phyloP scores from a whole-genome alignment of 2,329 filamentous ascomycete species.

The Colletotrichum godetiae region DNA sequence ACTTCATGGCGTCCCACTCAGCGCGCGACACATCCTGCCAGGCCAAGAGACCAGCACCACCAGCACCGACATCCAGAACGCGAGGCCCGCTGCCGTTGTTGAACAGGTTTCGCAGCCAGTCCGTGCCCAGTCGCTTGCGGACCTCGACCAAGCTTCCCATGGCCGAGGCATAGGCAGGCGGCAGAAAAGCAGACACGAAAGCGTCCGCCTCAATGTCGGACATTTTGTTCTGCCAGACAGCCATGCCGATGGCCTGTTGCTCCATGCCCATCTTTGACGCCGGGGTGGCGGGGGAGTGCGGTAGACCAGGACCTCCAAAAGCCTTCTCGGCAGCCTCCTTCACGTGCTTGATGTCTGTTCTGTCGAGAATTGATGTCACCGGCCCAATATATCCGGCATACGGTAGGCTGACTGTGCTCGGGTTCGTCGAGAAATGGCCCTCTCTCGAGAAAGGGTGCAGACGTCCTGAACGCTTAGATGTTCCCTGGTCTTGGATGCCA shows the following conservation, averaged over 20 bases:
- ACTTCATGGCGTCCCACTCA: conserved; percentile 80
- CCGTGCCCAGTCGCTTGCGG: conserved; percentile 75
- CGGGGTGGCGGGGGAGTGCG: conserved; percentile 80
- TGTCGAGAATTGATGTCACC: conserved; percentile 74
- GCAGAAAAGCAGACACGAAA: conserved; percentile 76
- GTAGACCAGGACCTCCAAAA: conserved; percentile 82
- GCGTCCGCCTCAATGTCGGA: conserved; percentile 80
- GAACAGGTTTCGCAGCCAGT: conserved; percentile 76
- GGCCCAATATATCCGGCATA: conserved; percentile 76
- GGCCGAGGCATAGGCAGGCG: conserved; percentile 76
- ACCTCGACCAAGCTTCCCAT: conserved; percentile 78
- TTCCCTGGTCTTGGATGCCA: conserved; percentile 28
- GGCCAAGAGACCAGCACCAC: conserved; percentile 78
- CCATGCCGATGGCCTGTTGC: conserved; percentile 74
- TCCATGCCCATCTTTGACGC: conserved; percentile 63
- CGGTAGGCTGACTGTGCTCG: conserved; percentile 81
- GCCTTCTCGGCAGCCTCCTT: conserved; percentile 75
- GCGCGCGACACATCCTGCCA: conserved; percentile 83
- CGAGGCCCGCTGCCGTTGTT: conserved; percentile 62
- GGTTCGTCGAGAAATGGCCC: conserved; percentile 80
- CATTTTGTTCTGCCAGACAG: conserved; percentile 75
- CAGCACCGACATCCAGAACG: conserved; percentile 80
- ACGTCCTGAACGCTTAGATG: conserved; percentile 54
- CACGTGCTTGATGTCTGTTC: conserved; percentile 80
- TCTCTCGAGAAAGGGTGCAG: conserved; percentile 79